A percentile compares a stretch with the other conserved stretches of the same genome.
Conservation (phyloP, 1,284 basidiomycete genomes). For the Ganoderma resinaceum region DNA sequence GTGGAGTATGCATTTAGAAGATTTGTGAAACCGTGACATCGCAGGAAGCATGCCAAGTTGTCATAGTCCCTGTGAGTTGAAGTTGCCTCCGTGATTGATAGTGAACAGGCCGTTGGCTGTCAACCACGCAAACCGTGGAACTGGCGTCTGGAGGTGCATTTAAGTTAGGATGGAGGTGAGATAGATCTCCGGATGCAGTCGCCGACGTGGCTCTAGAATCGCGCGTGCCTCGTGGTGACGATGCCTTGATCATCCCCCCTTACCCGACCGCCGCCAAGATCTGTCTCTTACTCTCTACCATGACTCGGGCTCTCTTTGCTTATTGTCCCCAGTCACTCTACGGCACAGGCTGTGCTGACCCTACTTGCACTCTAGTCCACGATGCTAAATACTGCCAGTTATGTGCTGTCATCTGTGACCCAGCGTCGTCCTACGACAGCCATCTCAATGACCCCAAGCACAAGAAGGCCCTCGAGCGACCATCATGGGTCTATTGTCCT, state of each 20-base stretch:
- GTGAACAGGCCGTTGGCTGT: not conserved
- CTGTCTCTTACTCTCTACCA: not conserved
- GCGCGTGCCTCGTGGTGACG: not conserved
- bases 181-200: not conserved
- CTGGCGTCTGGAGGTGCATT: not conserved
- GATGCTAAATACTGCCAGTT: constrained; percentile 9
- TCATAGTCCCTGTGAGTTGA: not conserved
- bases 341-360: constrained; percentile 1
- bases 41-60: not conserved
- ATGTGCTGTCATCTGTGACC: constrained; percentile 11
- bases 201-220: not conserved
- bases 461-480: constrained; percentile 37
- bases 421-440: constrained; percentile 37
- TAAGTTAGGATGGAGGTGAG: not conserved
- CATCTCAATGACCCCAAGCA: constrained; percentile 48
- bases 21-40: not conserved
- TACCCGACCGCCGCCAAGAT: not conserved
- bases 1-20: not conserved
- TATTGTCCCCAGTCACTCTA: constrained; percentile 12
- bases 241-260: not conserved
- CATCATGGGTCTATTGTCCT: not conserved
- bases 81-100: not conserved
- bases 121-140: not conserved
- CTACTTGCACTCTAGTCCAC: constrained; percentile 4
- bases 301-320: not conserved